Percentiles rank a stretch among this genome's conserved stretches.
phyloP scores from a whole-genome alignment of 2,329 filamentous ascomycete genomes.

The Fusarium sp. region DNA sequence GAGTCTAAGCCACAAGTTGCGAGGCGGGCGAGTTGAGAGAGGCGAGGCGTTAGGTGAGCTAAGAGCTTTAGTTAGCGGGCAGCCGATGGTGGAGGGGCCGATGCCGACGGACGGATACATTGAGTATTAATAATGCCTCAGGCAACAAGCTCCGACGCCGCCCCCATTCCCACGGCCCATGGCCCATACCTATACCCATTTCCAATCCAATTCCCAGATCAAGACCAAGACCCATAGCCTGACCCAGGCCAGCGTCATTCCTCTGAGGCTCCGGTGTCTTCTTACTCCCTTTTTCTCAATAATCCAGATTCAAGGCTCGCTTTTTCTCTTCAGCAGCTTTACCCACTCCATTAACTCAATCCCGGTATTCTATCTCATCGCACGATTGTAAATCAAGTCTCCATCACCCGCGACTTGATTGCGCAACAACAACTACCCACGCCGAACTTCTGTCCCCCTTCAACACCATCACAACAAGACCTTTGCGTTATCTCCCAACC shows the following conservation, averaged over 20 bases:
- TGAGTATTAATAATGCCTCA: conserved; percentile 35
- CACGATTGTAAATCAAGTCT: conserved; percentile 7
- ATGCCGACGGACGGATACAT: conserved; percentile 5
- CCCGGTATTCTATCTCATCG: conserved; percentile 24
- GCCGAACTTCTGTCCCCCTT: conserved; percentile 35
- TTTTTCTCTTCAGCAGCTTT: conserved; percentile 18
- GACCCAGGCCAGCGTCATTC: conserved; percentile 43
- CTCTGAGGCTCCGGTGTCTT: conserved; percentile 31
- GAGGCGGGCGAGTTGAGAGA: conserved; percentile 33
- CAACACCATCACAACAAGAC: conserved; percentile 27
- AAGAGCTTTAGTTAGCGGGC: conserved; percentile 7
- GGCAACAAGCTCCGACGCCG: conserved; percentile 33
- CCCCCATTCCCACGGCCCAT: conserved; percentile 46
- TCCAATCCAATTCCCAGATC: conserved; percentile 3
- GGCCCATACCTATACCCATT: not conserved
- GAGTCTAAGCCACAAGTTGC: conserved; percentile 41
- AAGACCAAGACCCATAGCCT: conserved; percentile 44
- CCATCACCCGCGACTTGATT: conserved; percentile 29
- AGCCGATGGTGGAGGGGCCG: conserved; percentile 16
- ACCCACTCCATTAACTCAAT: conserved; percentile 13
- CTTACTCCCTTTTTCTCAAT: conserved; percentile 34
- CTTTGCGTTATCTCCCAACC: conserved; percentile 12
- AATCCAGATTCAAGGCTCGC: conserved; percentile 12
- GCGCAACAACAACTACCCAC: conserved; percentile 28
- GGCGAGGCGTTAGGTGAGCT: conserved; percentile 18